Evolutionary conservation across 2,329 filamentous ascomycete genomes (phyloP).

Genomic region (Scedosporium apiospermum): DNA sequence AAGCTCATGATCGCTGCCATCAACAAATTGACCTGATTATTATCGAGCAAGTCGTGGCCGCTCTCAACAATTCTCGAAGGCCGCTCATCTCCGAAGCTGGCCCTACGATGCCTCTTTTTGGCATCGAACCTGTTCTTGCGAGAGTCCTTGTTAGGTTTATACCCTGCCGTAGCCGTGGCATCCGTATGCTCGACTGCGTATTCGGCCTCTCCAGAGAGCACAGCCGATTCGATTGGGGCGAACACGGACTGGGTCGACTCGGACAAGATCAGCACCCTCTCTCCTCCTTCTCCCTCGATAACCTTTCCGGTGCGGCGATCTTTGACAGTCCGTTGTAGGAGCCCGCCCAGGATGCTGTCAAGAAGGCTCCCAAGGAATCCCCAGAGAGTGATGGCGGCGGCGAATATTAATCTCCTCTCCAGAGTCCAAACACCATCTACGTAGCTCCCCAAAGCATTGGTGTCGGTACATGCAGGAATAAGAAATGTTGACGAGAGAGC

Average conservation of each 20-base stretch:
- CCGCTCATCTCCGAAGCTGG: constrained; percentile 44
- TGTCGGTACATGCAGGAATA: constrained; percentile 56
- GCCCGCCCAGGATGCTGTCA: constrained; percentile 78
- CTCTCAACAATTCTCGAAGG: constrained; percentile 57
- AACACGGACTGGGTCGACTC: background rate
- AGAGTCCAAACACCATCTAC: constrained; percentile 40
- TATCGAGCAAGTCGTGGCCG: constrained; percentile 70
- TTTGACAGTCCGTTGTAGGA: constrained; percentile 77
- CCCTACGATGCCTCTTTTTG: constrained; percentile 36
- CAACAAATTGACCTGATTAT: constrained; percentile 89
- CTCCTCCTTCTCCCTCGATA: constrained; percentile 75
- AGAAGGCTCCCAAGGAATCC: constrained; percentile 73
- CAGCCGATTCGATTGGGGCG: constrained; percentile 19
- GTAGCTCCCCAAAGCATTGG: constrained; percentile 20
- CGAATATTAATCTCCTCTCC: constrained; percentile 34
- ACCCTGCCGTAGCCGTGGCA: constrained; percentile 4
- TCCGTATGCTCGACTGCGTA: constrained; percentile 28
- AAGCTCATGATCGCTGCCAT: constrained; percentile 82
- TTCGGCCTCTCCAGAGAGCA: constrained; percentile 34
- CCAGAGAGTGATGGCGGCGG: constrained; percentile 56
- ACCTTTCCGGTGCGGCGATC: constrained; percentile 80
- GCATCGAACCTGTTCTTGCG: constrained; percentile 36
- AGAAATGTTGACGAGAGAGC: constrained; percentile 55
- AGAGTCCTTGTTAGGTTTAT: constrained; percentile 18
- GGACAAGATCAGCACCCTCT: constrained; percentile 32